Evolutionary conservation across 164 flowering plant genomes (phyloP), one percentile per base, ranked within the genome.

Genomic region (Vitis cinerea): DNA sequence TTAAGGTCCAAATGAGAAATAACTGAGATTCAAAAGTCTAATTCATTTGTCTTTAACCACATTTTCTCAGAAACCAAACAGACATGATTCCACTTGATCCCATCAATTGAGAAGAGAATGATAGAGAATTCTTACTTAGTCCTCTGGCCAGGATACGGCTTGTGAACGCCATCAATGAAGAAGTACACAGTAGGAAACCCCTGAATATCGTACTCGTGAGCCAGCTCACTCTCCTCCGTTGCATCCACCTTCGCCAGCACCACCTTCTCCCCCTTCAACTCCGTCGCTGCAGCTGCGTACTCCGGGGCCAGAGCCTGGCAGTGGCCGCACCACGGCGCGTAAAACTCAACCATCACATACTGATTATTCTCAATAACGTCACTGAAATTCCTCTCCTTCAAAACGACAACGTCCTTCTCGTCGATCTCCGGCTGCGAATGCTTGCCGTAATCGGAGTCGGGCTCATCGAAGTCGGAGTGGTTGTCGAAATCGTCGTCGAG

Each of bases 321-420:
- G 61, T 94, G 97, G 1, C 94, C 97, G 60, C 97, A 94, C 98
- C 98, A 94, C 61, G 98, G 95, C 17, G 97, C 98, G 58, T 94
- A 94, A 71, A 94, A 94, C 73, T 90, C 97, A 56, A 92, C 97
- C 97, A 94, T 85, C 58, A 90, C 91, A 57, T 78, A 87, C 82
- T 75, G 64, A 66, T 92, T 85, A 50, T 84, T 84, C 89, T 84
- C 82, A 10, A 94, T 53, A n/a, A 83, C 73, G 2, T 81, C 85
- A 58, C 78, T 90, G 80, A 94, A 92, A 61, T 94, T 94, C 65
- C 86, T 48, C 59, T 85, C 91, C 75, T 80, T 87, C 74, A 94
- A 73, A 60, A 92, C 88, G 30, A 94, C 88, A 10, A 94, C 98
- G 70, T 94, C 97, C 78, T 81, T 88, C 65, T 94, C 97, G 66